Percentiles rank a stretch among this genome's conserved stretches.
These are phyloP conservation scores for Penicillium sp. DNA, from an alignment of 2,329 filamentous ascomycete genomes.

Conservation along the genomic window DNA sequence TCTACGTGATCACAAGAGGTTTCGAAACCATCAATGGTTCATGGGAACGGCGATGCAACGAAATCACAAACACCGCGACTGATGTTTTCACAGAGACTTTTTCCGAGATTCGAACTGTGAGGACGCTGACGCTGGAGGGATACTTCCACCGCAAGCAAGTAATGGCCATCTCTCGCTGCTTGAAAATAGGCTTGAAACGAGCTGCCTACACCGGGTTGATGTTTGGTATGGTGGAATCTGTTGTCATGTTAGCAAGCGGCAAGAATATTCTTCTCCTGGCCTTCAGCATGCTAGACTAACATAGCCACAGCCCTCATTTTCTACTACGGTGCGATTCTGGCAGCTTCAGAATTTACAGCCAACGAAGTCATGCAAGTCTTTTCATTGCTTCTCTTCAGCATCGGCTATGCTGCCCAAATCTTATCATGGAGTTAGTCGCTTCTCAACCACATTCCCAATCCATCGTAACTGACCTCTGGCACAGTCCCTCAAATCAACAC, in stretches of 20 bases:
- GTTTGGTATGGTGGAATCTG: constrained; percentile 74
- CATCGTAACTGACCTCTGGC: constrained; percentile 4
- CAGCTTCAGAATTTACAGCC: constrained; percentile 53
- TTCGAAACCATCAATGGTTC: constrained; percentile 64
- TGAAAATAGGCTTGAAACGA: constrained; percentile 63
- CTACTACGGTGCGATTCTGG: constrained; percentile 72
- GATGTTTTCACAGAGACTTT: constrained; percentile 72
- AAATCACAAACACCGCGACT: constrained; percentile 59
- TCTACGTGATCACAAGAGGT: constrained; percentile 63
- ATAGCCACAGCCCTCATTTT: constrained; percentile 65
- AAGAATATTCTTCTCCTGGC: constrained; percentile 9
- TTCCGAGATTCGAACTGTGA: constrained; percentile 73
- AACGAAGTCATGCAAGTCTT: constrained; percentile 69
- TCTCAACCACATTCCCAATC: no score
- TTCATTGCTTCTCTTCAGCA: constrained; percentile 78
- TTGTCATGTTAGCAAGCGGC: constrained; percentile 66
- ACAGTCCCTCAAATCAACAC: constrained; percentile 74
- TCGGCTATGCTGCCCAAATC: constrained; percentile 67
- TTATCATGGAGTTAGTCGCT: constrained; percentile 56
- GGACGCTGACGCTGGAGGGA: constrained; percentile 68
- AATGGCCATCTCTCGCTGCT: constrained; percentile 51
- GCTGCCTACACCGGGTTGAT: constrained; percentile 67
- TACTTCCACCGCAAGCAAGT: constrained; percentile 67
- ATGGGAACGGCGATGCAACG: constrained; percentile 70
- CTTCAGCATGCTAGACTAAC: constrained; percentile 4